Evolutionary conservation across 2,329 filamentous ascomycete genomes (phyloP), one percentile per base, ranked within the genome.

Genomic region (Fusarium newnesense): DNA sequence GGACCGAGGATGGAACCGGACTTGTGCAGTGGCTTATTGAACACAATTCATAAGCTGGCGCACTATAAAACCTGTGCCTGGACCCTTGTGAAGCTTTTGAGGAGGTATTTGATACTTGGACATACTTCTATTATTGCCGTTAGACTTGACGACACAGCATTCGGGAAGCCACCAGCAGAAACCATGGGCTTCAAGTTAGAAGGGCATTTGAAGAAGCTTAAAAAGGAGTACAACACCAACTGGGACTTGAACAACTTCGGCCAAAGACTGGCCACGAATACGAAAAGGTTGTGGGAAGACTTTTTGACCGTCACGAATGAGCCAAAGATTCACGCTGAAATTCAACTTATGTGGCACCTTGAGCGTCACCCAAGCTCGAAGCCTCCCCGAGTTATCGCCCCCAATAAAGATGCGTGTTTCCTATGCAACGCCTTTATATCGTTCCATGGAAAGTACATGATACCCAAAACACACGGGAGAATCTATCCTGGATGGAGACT

Each of bases 271-370:
- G 44, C 21, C 2, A 26, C 11, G 11, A 60, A 42, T 18, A 12
- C 49, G 19, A 21, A 62, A 30, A 39, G 21, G 18, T 42, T 19
- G n/a, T 28, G 15, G 19, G 5, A 21, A 9, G 11, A 34, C 19
- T 71, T 67, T 11, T 30, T 42, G 12, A 37, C 12, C 16, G 13
- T 21, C 9, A 44, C 44, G 15, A 50, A 30, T 7, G 44, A 62
- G 4, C 50, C 63, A 6, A 76, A 59, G 37, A 56, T 77, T 9
- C 73, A 77, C 36, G 73, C 75, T 13, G 75, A 77, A 52, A 70
- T 77, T 9, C 75, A 77, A 47, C 72, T 77, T 21, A 46, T 72
- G 4, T 74, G 72, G 60, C 60, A 77, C 30, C 43, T 76, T 4
- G 61, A 72, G 7, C 39, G 47, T 24, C 61, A 60, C 16, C 42